These are phyloP conservation scores for Ophiostoma ulmi DNA, from an alignment of 2,329 filamentous ascomycete species.

Conservation along the genomic window DNA sequence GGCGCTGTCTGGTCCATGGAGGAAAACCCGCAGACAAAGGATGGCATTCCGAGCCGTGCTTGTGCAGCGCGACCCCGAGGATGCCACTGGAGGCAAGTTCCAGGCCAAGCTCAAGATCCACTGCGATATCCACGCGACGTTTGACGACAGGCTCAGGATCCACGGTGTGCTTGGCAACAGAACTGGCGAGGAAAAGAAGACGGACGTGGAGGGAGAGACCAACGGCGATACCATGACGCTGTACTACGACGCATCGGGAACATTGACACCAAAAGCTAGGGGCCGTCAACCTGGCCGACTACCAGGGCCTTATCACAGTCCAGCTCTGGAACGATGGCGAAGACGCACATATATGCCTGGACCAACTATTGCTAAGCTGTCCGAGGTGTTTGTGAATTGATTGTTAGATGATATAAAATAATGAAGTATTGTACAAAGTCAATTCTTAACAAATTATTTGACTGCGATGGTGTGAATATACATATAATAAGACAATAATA, in stretches of 20 bases:
- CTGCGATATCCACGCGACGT: constrained; percentile 1
- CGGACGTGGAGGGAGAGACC: not conserved
- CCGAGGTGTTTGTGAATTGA: not conserved
- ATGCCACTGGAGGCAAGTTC: constrained; percentile 15
- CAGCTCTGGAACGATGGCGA: not conserved
- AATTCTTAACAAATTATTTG: not conserved
- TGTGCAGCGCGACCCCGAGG: constrained; percentile 11
- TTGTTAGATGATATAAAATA: not conserved
- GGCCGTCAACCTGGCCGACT: not conserved
- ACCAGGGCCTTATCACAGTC: not conserved
- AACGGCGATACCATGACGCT: not conserved
- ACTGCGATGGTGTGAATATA: not conserved
- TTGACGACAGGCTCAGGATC: constrained; percentile 14
- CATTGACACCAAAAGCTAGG: constrained; percentile 4
- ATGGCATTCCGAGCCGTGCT: constrained; percentile 19
- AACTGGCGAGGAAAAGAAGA: not conserved
- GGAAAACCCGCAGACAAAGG: constrained; percentile 12
- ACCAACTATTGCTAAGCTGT: not conserved
- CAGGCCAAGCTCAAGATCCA: constrained; percentile 13
- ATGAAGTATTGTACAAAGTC: not conserved
- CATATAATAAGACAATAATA: not conserved
- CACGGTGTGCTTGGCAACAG: not conserved
- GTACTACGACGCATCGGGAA: constrained; percentile 1
- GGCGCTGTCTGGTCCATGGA: not conserved
- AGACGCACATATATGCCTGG: not conserved